phyloP scores from a whole-genome alignment of 2,329 filamentous ascomycete genomes.

The Dichotomopilus funicola region DNA sequence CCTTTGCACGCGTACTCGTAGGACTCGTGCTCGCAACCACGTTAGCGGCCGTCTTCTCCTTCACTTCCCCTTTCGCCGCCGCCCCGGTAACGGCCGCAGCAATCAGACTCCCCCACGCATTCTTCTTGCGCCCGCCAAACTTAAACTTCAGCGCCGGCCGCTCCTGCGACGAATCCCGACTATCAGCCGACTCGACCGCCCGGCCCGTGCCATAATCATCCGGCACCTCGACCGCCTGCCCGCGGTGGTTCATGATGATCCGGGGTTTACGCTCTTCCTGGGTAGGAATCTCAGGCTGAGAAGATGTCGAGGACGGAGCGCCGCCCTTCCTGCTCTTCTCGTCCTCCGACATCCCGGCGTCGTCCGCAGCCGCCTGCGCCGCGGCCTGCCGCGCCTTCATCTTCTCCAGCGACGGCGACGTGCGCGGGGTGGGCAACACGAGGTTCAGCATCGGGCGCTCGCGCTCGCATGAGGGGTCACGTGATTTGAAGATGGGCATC shows the following conservation, averaged over 20 bases:
- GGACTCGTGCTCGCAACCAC: background rate
- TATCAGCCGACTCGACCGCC: conserved; percentile 42
- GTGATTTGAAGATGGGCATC: conserved; percentile 35
- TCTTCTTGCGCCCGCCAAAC: conserved; percentile 12
- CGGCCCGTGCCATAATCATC: conserved; percentile 29
- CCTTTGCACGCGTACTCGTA: too few species aligned
- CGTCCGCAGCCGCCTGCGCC: conserved; percentile 16
- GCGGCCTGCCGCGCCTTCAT: conserved; percentile 25
- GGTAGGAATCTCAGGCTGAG: too few species aligned
- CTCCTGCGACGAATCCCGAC: conserved; percentile 37
- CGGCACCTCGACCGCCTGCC: conserved; percentile 38
- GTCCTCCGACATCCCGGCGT: conserved; percentile 19
- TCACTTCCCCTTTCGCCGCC: conserved; percentile 13
- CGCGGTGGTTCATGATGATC: conserved; percentile 34
- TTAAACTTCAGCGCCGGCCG: conserved; percentile 10
- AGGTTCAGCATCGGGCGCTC: conserved; percentile 55
- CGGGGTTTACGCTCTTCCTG: conserved; percentile 20
- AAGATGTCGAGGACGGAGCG: too few species aligned
- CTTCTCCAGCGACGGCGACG: conserved; percentile 44
- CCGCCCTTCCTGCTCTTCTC: conserved; percentile 14
- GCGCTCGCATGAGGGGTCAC: conserved; percentile 49
- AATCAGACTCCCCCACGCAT: conserved; percentile 45
- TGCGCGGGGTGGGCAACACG: conserved; percentile 52
- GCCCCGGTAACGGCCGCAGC: conserved; percentile 40
- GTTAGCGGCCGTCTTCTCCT: conserved; percentile 5